Conservation (phyloP, 1,284 basidiomycete genomes). For the Cystobasidium slooffiae region DNA sequence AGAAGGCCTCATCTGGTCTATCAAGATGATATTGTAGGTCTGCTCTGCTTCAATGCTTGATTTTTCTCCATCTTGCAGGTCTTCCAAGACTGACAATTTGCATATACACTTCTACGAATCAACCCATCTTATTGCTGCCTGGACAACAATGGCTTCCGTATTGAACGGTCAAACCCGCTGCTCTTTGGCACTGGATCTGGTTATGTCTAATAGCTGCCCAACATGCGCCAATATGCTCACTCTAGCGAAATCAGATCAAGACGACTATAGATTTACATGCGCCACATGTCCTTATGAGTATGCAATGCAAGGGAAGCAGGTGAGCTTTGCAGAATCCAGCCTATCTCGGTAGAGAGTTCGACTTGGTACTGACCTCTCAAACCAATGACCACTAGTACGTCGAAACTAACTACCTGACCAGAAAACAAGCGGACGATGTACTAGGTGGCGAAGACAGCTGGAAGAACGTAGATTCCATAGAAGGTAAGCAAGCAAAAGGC, state of each 20-base stretch:
- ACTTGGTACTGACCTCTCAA: not conserved
- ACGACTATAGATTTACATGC: slow-evolving; percentile 64
- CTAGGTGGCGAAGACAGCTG: slow-evolving; percentile 90
- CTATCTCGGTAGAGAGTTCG: not conserved
- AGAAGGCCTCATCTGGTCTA: not conserved
- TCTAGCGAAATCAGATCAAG: slow-evolving; percentile 59
- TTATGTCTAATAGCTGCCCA: slow-evolving; percentile 1
- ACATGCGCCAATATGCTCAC: slow-evolving; percentile 90
- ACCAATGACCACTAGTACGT: slow-evolving; percentile 72
- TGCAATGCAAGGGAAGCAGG: slow-evolving; percentile 74
- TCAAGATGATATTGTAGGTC: slow-evolving; percentile 13
- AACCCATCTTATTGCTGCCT: no score
- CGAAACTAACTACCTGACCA: slow-evolving; percentile 74
- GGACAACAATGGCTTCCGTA: no score
- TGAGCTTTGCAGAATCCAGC: slow-evolving; percentile 47
- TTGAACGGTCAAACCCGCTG: no score
- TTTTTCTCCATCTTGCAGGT: not conserved
- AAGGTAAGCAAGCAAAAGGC: no score
- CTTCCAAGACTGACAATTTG: not conserved
- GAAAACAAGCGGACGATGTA: slow-evolving; percentile 91
- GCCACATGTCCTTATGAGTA: slow-evolving; percentile 95
- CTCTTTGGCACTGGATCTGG: not conserved
- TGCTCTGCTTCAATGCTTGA: not conserved
- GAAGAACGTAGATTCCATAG: slow-evolving; percentile 83
- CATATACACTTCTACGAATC: not conserved